A percentile compares a stretch with the other conserved stretches of the same genome.
phyloP scores from a whole-genome alignment of 1,284 basidiomycete species.

The Ceratobasidium sp. region DNA sequence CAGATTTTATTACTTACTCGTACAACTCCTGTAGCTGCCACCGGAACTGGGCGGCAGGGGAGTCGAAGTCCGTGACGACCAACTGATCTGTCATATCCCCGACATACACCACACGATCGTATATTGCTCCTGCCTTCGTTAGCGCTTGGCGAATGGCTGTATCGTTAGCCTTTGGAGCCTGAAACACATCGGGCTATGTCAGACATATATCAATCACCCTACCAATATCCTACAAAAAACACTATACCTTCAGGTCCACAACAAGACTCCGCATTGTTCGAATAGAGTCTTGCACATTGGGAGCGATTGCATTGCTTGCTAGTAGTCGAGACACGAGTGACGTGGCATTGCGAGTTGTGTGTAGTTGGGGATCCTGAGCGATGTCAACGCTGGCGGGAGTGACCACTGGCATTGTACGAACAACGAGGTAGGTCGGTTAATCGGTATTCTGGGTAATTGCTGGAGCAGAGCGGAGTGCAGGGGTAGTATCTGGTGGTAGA shows the following conservation, averaged over 20 bases:
- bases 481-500: too few species aligned
- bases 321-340: not conserved
- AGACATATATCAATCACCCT: not conserved
- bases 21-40: not conserved
- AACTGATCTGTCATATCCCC: not conserved
- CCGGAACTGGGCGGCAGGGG: not conserved
- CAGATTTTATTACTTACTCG: not conserved
- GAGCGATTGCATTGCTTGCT: not conserved
- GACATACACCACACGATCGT: not conserved
- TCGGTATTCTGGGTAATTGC: not conserved
- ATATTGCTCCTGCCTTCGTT: not conserved
- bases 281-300: not conserved
- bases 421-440: not conserved
- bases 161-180: not conserved
- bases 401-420: not conserved
- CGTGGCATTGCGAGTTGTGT: not conserved
- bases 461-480: too few species aligned
- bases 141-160: constrained; percentile 6
- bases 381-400: not conserved
- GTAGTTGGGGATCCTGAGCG: not conserved
- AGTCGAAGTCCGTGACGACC: not conserved
- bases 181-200: not conserved
- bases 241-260: not conserved
- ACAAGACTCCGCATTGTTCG: not conserved
- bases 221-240: not conserved